phyloP scores from a whole-genome alignment of 352 stramenopile genomes.

The Globisporangium camurandrum region DNA sequence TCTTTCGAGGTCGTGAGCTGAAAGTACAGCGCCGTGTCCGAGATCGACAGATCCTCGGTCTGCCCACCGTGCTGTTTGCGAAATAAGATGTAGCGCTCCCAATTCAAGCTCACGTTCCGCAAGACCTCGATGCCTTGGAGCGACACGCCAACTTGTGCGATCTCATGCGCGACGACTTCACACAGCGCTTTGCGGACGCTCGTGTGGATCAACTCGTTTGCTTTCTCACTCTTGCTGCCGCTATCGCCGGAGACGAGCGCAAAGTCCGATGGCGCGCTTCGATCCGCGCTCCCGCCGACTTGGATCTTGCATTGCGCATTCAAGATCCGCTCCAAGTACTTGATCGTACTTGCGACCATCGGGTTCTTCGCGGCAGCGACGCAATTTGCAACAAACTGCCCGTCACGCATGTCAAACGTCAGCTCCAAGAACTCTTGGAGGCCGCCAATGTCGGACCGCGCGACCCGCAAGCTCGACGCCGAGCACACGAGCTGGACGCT shows the following conservation, averaged over 20 bases:
- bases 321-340: constrained; percentile 61
- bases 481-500: constrained; percentile 56
- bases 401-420: constrained; percentile 76
- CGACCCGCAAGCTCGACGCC: constrained; percentile 50
- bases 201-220: constrained; percentile 58
- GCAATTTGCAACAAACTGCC: constrained; percentile 58
- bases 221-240: constrained; percentile 63
- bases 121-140: constrained; percentile 79
- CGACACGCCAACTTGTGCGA: constrained; percentile 62
- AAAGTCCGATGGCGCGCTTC: constrained; percentile 50
- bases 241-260: constrained; percentile 61
- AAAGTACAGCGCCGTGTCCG: constrained; percentile 73
- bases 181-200: constrained; percentile 68
- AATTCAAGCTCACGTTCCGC: constrained; percentile 73
- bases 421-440: constrained; percentile 70
- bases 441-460: constrained; percentile 65
- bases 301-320: constrained; percentile 80
- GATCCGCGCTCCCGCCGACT: constrained; percentile 33
- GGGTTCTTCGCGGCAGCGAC: constrained; percentile 56
- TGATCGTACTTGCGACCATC: constrained; percentile 38
- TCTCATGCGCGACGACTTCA: constrained; percentile 80
- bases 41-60: constrained; percentile 78
- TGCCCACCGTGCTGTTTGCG: constrained; percentile 72
- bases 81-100: constrained; percentile 81
- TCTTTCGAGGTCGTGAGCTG: constrained; percentile 80